Evolutionary conservation across 2,329 filamentous ascomycete species (phyloP), one percentile per base, ranked within the genome.

Genomic region (Scedosporium aurantiacum): DNA sequence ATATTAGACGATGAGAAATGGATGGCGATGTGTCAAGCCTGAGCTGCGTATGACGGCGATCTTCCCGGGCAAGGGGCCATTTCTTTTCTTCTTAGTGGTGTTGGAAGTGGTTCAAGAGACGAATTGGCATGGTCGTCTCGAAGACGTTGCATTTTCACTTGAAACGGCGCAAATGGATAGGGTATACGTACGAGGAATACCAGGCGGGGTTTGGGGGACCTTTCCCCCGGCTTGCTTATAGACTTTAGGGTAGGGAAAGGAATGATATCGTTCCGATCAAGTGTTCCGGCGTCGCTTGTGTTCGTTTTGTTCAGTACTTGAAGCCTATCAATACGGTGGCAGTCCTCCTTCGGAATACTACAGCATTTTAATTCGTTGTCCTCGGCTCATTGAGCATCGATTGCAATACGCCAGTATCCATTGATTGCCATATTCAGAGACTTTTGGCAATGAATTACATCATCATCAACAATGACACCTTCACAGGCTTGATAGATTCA

Each of bases 201-300:
- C 57, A 58, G 57, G 21, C 43, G 57, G 57, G 21, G 57, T 21
- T 27, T 7, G 5, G 57, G 23, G 41, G 40, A 3, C 12, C 14
- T 45, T 40, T 45, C 18, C 47, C n/a, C 43, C 40, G 57, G 40
- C 14, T 58, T 47, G 57, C 57, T 58, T 58, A 58, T 58, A 58
- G 57, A 58, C 40, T 58, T 58, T 58, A 23, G 32, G 37, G 18
- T 45, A 43, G n/a, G 57, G 23, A 28, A 58, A 14, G 57, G 12
- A 52, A 52, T 52, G 43, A 52, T 52, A 52, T 52, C 10, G 21
- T 21, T 21, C 23, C 47, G 28, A 32, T 32, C n/a, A 25, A 16
- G 43, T 45, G 43, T 21, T 45, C 43, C 7, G 16, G 43, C 18
- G 14, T 18, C 12, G 43, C 43, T 45, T 21, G 18, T 45, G 14